Base-by-base conservation (phyloP, 1,139 yeast species). In the Blastobotrys illinoisensis region DNA sequence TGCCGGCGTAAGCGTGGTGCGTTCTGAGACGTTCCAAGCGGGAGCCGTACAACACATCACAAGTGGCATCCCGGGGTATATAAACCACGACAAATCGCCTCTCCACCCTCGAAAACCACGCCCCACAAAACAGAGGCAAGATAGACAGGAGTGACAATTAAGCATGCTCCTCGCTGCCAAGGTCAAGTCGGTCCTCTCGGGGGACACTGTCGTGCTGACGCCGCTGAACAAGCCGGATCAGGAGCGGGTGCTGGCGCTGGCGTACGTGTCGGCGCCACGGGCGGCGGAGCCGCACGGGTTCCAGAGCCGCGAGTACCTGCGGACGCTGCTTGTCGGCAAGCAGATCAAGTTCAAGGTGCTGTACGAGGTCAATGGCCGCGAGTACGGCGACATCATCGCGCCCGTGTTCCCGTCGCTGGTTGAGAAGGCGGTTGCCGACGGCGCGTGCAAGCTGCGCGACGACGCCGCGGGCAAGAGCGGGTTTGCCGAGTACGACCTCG, bases 101-200 rank as follows among this genome's bases (percentile, higher is more conserved):
- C 23, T 21, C 23, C 13, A 26, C 32, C 13, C 9, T 26, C 13
- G n/a, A n/a, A n/a, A n/a, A n/a, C n/a, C n/a, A n/a, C 32, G 11
- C 9, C 32, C 6, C 3, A 26, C 13, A 26, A 26, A 26, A 26
- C 32, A 26, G 4, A 4, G 32, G 32, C 32, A 26, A 11, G 32
- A 4, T 21, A 21, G 5, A 21, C 23, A 21, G 6, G 5, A 6
- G 23, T 4, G 23, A 21, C 32, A 26, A 26, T 26, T 32, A 32
- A 26, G 9, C 40, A 32, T 32, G 40, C 46, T 44, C 20, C 46
- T 51, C 21, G 51, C 44, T 21, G 71, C 68, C 16, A 65, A 65
- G 52, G 93, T 87, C 54, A 86, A 86, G 67, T 78, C 82, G 52
- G 88, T 86, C 23, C 69, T 84, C 47, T 84, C 88, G 51, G 90